Evolutionary conservation across 495 filamentous ascomycete species (phyloP), one percentile per base, ranked within the genome.

Genomic region (Hyaloscypha bicolor): DNA sequence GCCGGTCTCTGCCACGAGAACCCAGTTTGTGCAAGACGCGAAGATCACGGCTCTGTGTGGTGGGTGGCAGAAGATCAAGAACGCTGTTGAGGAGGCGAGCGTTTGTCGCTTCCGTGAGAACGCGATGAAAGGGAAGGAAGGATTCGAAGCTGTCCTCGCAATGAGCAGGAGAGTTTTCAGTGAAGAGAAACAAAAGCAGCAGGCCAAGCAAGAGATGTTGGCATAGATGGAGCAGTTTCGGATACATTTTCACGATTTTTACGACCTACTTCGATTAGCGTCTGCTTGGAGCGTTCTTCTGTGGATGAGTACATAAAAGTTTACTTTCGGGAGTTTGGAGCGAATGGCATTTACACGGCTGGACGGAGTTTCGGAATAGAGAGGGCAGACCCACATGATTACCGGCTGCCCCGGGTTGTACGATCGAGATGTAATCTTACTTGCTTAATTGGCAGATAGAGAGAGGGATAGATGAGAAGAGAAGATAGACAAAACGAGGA

Each of bases 31-130:
- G 45, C 95, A 99, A 80, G 87, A 92, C 62, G 95, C 95, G 9
- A 85, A 91, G 77, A 96, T 99, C 74, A 97, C 92, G 2, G 95
- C 95, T 1, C 81, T 98, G 16, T 96, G 93, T 75, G 94, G 96
- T 66, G 95, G 95, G 22, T 98, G 94, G 92, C 91, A 97, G 78
- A 93, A 92, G 72, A 88, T 99, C 74, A 94, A 91, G 80, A 95
- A 92, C 74, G 91, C 88, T 76, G 93, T 99, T 71, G 95, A 99
- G 79, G 92, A 97, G 69, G 89, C 92, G 52, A 91, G 91, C 25
- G 88, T 97, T 32, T 93, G 91, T 72, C 79, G 92, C 62, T 98
- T 99, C 78, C 82, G 86, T 53, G 92, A 99, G 75, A 99, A 99
- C 75, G 96, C 96, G 30, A 82, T 81, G 69, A 91, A 89, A 76